Conservation (phyloP, 805 yeast genomes). For the Starmerella vitae region DNA sequence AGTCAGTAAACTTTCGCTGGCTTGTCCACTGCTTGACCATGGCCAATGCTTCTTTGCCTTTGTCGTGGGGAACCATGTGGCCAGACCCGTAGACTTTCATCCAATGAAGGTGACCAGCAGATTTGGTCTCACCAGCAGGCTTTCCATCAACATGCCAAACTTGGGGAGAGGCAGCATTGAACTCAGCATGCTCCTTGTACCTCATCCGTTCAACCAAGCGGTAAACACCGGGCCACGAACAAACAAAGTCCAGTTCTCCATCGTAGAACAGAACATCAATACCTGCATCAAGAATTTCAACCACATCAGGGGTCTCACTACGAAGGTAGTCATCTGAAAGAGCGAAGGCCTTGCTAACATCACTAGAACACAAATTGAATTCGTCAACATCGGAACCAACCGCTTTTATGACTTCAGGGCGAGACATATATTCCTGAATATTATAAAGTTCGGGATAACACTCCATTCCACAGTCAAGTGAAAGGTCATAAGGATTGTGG, state of each 20-base stretch:
- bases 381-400: conserved; percentile 82
- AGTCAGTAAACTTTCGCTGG: conserved; percentile 8
- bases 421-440: conserved; percentile 67
- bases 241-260: conserved; percentile 91
- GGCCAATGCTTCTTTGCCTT: conserved; percentile 61
- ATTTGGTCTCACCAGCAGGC: conserved; percentile 59
- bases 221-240: conserved; percentile 92
- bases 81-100: conserved; percentile 81
- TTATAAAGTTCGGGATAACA: conserved; percentile 73
- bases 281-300: conserved; percentile 53
- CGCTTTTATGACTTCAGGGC: conserved; percentile 59
- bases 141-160: conserved; percentile 34
- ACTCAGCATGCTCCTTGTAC: conserved; percentile 47
- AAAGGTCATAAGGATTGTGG: conserved; percentile 79
- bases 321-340: conserved; percentile 86
- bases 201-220: conserved; percentile 67
- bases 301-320: conserved; percentile 65
- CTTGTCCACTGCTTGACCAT: conserved; percentile 76
- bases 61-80: conserved; percentile 91
- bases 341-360: conserved; percentile 64
- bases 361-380: conserved; percentile 41
- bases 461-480: conserved; percentile 55
- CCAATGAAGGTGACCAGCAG: conserved; percentile 59
- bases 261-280: conserved; percentile 83
- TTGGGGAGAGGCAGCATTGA: conserved; percentile 30